phyloP scores from a whole-genome alignment of 2,329 filamentous ascomycete genomes.

The Dothiorella sarmentorum region DNA sequence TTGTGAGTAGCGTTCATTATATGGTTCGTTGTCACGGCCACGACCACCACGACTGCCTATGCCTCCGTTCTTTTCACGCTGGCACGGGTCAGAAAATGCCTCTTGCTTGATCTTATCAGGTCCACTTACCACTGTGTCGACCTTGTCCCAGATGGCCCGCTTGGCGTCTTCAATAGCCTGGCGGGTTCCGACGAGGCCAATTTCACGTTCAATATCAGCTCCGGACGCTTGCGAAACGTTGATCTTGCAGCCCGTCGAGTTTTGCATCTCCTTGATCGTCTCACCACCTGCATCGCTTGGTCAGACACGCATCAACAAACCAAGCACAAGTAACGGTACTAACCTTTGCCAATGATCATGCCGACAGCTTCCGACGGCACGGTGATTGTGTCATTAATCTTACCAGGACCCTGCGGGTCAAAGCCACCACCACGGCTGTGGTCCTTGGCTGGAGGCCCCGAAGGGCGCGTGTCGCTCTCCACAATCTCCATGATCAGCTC shows the following conservation, averaged over 20 bases:
- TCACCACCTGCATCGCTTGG: slow-evolving; percentile 61
- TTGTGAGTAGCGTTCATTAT: slow-evolving; percentile 48
- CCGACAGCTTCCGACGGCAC: slow-evolving; percentile 89
- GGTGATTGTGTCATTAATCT: slow-evolving; percentile 76
- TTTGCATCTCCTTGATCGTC: slow-evolving; percentile 92
- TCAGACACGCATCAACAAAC: slow-evolving; percentile 20
- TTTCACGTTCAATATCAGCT: slow-evolving; percentile 78
- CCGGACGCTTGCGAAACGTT: slow-evolving; percentile 82
- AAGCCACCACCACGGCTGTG: slow-evolving; percentile 39
- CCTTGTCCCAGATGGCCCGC: slow-evolving; percentile 83
- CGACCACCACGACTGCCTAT: slow-evolving; percentile 36
- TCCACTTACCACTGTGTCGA: slow-evolving; percentile 75
- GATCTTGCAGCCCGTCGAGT: slow-evolving; percentile 84
- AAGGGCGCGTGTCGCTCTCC: slow-evolving; percentile 68
- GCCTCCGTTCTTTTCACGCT: slow-evolving; percentile 48
- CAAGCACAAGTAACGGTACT: slow-evolving; percentile 6
- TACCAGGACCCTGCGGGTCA: slow-evolving; percentile 47
- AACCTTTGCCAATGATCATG: slow-evolving; percentile 91
- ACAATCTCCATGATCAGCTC: slow-evolving; percentile 91
- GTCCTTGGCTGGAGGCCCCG: slow-evolving; percentile 36
- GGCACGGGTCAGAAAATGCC: slow-evolving; percentile 23
- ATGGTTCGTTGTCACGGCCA: slow-evolving; percentile 37
- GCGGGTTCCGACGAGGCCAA: slow-evolving; percentile 74
- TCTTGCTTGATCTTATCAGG: neutral
- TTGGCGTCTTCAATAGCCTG: slow-evolving; percentile 80